phyloP scores from a whole-genome alignment of 805 yeast genomes.

The Tetrapisispora namnaoensis region DNA sequence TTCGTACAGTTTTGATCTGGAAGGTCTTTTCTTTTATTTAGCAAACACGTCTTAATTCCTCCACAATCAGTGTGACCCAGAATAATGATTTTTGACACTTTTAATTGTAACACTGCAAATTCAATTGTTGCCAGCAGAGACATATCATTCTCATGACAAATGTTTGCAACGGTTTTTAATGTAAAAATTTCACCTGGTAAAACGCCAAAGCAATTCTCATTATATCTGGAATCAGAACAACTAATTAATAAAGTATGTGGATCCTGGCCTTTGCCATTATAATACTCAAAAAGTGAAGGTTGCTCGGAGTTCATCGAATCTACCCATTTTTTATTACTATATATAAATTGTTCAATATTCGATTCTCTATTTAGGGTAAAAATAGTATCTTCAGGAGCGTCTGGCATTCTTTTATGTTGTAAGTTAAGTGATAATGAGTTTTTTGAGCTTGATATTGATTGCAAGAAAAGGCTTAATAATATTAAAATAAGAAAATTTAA shows the following conservation, averaged over 20 bases:
- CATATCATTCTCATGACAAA: slow-evolving; percentile 56
- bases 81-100: slow-evolving; percentile 70
- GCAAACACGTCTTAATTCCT: slow-evolving; percentile 74
- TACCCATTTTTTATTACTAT: slow-evolving; percentile 39
- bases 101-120: slow-evolving; percentile 76
- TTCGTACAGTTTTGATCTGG: slow-evolving; percentile 43
- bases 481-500: too few relatives aligned
- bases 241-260: slow-evolving; percentile 94
- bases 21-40: slow-evolving; percentile 34
- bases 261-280: slow-evolving; percentile 71
- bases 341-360: slow-evolving; percentile 31
- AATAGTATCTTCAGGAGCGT: slow-evolving; percentile 1
- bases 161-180: slow-evolving; percentile 80
- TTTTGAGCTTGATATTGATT: too few relatives aligned
- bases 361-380: slow-evolving; percentile 23
- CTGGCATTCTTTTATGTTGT: not conserved
- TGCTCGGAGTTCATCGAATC: slow-evolving; percentile 35
- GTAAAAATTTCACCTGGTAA: slow-evolving; percentile 88
- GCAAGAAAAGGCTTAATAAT: too few relatives aligned
- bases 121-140: slow-evolving; percentile 72
- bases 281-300: slow-evolving; percentile 46
- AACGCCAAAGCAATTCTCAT: slow-evolving; percentile 67
- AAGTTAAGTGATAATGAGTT: not conserved
- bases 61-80: slow-evolving; percentile 97
- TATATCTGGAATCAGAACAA: slow-evolving; percentile 85